Conservation (phyloP, 1,284 basidiomycete genomes). For the Heliocybe sulcata region DNA sequence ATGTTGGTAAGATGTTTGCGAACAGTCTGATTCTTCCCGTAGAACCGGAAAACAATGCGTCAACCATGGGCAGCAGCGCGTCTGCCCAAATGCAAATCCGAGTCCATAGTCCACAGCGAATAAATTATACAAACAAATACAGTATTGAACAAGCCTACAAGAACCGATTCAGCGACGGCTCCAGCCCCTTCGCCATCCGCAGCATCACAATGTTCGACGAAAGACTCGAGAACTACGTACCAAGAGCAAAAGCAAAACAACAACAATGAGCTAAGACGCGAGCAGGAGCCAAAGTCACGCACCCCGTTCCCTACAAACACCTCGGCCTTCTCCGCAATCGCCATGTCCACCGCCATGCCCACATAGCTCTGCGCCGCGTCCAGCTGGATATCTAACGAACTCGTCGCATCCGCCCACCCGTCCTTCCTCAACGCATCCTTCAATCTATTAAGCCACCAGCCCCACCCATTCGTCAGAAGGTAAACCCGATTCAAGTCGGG, state of each 20-base stretch:
- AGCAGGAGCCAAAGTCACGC: slow-evolving; percentile 15
- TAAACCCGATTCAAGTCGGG: slow-evolving; percentile 21
- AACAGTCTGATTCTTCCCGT: too few relatives aligned
- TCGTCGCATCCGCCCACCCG: slow-evolving; percentile 44
- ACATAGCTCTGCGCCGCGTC: slow-evolving; percentile 43
- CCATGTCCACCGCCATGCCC: slow-evolving; percentile 53
- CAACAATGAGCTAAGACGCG: too few relatives aligned
- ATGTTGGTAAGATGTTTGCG: too few relatives aligned
- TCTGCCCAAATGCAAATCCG: too few relatives aligned
- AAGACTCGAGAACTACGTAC: slow-evolving; percentile 1
- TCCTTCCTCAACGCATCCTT: slow-evolving; percentile 15
- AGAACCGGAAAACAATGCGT: too few relatives aligned
- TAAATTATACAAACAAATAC: not conserved
- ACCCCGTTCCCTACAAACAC: slow-evolving; percentile 60
- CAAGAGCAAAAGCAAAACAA: not conserved
- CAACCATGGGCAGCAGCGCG: too few relatives aligned
- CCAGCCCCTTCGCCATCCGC: slow-evolving; percentile 1
- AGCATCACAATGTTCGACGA: slow-evolving; percentile 1
- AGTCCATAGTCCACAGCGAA: not conserved
- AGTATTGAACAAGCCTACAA: not conserved
- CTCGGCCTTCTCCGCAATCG: slow-evolving; percentile 45
- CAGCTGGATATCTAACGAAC: slow-evolving; percentile 36
- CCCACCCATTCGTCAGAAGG: slow-evolving; percentile 29
- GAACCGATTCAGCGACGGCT: not conserved
- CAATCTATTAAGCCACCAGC: slow-evolving; percentile 22